A percentile compares a stretch with the other conserved stretches of the same genome.
Evolutionary conservation across 1,284 basidiomycete species (phyloP).

Genomic region (Leucoagaricus sp.): DNA sequence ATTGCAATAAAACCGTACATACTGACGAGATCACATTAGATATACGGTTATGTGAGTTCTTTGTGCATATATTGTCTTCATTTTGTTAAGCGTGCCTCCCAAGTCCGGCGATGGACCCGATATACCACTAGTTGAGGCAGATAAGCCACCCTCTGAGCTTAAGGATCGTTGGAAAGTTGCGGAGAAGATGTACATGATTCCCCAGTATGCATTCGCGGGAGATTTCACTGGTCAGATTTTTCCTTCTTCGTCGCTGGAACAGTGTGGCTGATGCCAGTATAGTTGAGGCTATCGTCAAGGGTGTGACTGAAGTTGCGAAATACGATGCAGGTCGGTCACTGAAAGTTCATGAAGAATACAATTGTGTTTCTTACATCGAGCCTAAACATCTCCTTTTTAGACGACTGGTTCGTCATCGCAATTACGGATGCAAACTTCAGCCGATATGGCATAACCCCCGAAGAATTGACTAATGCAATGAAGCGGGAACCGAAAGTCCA

Average conservation of each 20-base stretch:
- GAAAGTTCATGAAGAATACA: not conserved
- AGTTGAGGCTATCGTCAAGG: conserved; percentile 68
- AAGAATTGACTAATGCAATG: conserved; percentile 58
- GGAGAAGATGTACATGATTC: conserved; percentile 68
- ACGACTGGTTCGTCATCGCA: conserved; percentile 71
- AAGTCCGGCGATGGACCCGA: conserved; percentile 67
- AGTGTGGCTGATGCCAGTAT: not conserved
- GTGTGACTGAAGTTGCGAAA: conserved; percentile 57
- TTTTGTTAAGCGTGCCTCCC: not conserved
- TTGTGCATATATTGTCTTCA: not conserved
- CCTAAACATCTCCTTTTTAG: no score
- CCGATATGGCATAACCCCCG: conserved; percentile 61
- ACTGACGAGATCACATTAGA: no score
- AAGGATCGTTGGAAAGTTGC: conserved; percentile 64
- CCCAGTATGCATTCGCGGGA: conserved; percentile 67
- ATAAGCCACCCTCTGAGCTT: conserved; percentile 49
- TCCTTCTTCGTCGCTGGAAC: no score
- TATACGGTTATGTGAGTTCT: conserved; percentile 59
- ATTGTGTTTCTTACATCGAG: not conserved
- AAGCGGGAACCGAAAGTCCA: conserved; percentile 63
- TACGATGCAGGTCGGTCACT: conserved; percentile 55
- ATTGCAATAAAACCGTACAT: no score
- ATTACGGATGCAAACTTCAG: conserved; percentile 70
- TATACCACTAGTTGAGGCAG: conserved; percentile 50
- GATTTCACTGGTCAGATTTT: conserved; percentile 54